Percentiles rank a stretch among this genome's conserved stretches.
Evolutionary conservation across 1,284 basidiomycete species (phyloP).

Genomic region (Trametes pubescens): DNA sequence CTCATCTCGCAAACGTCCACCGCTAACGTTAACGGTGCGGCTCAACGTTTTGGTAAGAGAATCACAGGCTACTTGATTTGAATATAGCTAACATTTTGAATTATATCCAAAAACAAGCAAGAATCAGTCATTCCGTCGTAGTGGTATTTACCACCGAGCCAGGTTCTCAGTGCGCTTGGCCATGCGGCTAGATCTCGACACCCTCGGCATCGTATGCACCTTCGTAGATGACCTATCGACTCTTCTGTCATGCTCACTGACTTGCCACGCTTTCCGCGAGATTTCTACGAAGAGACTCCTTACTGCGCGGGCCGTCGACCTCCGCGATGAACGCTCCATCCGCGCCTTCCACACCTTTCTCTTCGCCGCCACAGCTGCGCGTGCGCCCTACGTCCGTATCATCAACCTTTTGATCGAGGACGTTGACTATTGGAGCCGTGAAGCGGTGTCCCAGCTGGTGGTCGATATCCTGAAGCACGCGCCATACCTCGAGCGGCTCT

Average conservation of each 20-base stretch:
- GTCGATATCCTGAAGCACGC: neutral
- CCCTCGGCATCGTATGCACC: neutral
- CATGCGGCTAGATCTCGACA: slow-evolving; percentile 6
- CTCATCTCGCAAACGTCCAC: too few relatives aligned
- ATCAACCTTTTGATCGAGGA: neutral
- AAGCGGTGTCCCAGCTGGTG: neutral
- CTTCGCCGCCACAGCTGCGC: neutral
- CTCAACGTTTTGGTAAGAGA: too few relatives aligned
- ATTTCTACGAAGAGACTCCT: neutral
- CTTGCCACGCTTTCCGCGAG: neutral
- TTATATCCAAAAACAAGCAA: too few relatives aligned
- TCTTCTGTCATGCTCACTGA: neutral
- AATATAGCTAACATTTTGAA: too few relatives aligned
- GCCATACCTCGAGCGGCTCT: neutral
- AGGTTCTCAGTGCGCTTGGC: neutral
- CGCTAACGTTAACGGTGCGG: too few relatives aligned
- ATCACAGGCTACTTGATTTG: too few relatives aligned
- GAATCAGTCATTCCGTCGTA: neutral
- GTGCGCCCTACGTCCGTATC: neutral
- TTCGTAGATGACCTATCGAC: neutral
- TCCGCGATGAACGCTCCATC: neutral
- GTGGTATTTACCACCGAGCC: too few relatives aligned
- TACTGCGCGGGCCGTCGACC: neutral
- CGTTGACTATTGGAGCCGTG: neutral
- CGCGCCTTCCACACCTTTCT: slow-evolving; percentile 3